Evolutionary conservation across 176 grass and related monocot species (phyloP).

Genomic region (Echinochloa phyllopogon): DNA sequence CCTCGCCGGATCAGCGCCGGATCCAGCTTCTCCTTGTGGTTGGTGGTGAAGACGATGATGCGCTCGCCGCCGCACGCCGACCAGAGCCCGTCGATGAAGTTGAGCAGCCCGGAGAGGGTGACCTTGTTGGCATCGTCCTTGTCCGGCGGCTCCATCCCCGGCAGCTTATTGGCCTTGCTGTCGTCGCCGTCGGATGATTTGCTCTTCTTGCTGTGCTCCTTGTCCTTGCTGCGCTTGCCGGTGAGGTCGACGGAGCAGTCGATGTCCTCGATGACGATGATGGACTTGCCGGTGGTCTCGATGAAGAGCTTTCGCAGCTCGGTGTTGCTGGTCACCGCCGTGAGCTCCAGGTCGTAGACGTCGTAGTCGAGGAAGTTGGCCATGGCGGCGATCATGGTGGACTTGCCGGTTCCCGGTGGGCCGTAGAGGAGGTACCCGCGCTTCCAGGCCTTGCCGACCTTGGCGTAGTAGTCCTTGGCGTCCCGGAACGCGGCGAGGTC

Average conservation of each 20-base stretch:
- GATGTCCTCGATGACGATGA: constrained; percentile 77
- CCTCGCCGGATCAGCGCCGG: constrained; percentile 56
- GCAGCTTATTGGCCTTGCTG: too few relatives aligned
- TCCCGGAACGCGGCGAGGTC: constrained; percentile 51
- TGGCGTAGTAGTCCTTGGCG: constrained; percentile 54
- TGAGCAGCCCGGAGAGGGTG: constrained; percentile 61
- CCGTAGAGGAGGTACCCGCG: constrained; percentile 60
- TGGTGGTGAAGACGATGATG: constrained; percentile 66
- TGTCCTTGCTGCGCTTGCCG: constrained; percentile 48
- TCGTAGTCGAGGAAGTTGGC: constrained; percentile 60
- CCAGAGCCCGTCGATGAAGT: constrained; percentile 72
- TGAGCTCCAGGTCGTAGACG: constrained; percentile 65
- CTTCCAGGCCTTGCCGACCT: constrained; percentile 64
- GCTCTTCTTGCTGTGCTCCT: too few relatives aligned
- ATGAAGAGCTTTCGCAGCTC: too few relatives aligned
- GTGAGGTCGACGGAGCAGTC: constrained; percentile 73
- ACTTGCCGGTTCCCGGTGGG: constrained; percentile 64
- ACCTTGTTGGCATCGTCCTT: too few relatives aligned
- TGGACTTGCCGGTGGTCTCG: constrained; percentile 58
- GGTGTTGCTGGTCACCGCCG: too few relatives aligned
- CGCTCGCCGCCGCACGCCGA: constrained; percentile 62
- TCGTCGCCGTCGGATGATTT: too few relatives aligned
- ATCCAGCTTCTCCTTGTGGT: constrained; percentile 69
- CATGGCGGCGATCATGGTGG: constrained; percentile 65
- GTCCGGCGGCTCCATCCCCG: too few relatives aligned